Evolutionary conservation across 495 filamentous ascomycete genomes (phyloP).

Genomic region (Talaromyces thailandensis): DNA sequence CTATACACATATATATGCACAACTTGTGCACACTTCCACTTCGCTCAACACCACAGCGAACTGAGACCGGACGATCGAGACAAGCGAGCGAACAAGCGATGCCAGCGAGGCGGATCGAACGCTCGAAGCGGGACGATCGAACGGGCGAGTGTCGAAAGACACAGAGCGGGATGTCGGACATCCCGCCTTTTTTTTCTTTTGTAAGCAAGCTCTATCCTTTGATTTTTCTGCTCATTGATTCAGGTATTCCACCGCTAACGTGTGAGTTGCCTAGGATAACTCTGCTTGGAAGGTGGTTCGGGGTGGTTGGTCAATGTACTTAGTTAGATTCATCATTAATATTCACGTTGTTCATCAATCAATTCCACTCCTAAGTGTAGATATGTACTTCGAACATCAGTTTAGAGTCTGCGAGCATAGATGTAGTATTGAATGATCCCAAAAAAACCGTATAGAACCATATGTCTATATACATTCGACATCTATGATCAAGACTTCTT

Average conservation of each 20-base stretch:
- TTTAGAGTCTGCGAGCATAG: not conserved
- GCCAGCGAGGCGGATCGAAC: not conserved
- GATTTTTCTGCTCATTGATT: not conserved
- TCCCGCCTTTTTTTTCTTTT: slow-evolving; percentile 1
- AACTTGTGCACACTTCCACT: not conserved
- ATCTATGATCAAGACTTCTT: slow-evolving; percentile 23
- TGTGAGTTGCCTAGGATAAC: not conserved
- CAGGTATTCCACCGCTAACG: slow-evolving; percentile 4
- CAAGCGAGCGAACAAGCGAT: not conserved
- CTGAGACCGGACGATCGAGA: not conserved
- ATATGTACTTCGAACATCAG: not conserved
- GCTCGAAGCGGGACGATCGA: not conserved
- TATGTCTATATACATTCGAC: not conserved
- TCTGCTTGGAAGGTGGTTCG: not conserved
- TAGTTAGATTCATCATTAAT: not conserved
- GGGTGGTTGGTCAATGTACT: not conserved
- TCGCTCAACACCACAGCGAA: not conserved
- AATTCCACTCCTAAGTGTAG: not conserved
- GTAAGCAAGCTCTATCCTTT: not conserved
- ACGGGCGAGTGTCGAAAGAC: not conserved
- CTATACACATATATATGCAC: not conserved
- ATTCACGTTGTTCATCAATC: not conserved
- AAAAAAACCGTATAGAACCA: not conserved
- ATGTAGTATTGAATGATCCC: not conserved
- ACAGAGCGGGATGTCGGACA: not conserved